Conservation (phyloP, 169 alveolate genomes). For the Perkinsus chesapeaki region DNA sequence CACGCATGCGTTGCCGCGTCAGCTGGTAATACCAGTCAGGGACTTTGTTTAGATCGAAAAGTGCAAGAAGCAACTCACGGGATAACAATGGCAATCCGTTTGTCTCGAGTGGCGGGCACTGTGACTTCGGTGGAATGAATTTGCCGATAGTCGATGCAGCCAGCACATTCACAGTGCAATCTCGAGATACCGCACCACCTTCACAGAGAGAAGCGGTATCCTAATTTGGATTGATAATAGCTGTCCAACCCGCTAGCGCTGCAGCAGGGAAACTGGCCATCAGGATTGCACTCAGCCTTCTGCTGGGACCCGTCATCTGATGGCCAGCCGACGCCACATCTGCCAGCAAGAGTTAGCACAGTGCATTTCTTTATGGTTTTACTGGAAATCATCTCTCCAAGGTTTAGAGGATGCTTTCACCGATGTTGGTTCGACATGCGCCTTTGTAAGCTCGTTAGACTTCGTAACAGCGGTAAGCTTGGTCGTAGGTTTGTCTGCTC, state of each 20-base stretch:
- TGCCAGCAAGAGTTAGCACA: neutral
- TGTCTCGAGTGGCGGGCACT: neutral
- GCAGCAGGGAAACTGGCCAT: neutral
- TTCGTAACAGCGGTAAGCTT: neutral
- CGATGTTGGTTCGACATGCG: neutral
- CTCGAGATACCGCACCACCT: neutral
- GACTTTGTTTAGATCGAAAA: too few species aligned
- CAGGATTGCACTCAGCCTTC: neutral
- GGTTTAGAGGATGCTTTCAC: neutral
- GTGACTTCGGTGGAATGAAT: neutral
- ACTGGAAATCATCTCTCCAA: neutral
- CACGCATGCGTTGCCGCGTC: too few species aligned
- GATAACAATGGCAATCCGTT: neutral
- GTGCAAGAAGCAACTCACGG: neutral
- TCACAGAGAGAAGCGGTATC: neutral
- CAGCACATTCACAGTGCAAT: slow-evolving; percentile 1
- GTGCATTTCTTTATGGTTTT: neutral
- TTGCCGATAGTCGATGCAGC: slow-evolving; percentile 11
- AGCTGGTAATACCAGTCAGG: too few species aligned
- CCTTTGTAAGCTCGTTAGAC: neutral
- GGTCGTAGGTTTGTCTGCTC: neutral
- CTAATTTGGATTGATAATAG: neutral
- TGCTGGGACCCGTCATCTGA: neutral
- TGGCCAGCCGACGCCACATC: neutral
- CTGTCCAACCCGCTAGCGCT: neutral